Percentiles rank a stretch among this genome's conserved stretches.
Evolutionary conservation across 2,329 filamentous ascomycete genomes (phyloP).

Genomic region (Paecilomyces dactylethromorphus): DNA sequence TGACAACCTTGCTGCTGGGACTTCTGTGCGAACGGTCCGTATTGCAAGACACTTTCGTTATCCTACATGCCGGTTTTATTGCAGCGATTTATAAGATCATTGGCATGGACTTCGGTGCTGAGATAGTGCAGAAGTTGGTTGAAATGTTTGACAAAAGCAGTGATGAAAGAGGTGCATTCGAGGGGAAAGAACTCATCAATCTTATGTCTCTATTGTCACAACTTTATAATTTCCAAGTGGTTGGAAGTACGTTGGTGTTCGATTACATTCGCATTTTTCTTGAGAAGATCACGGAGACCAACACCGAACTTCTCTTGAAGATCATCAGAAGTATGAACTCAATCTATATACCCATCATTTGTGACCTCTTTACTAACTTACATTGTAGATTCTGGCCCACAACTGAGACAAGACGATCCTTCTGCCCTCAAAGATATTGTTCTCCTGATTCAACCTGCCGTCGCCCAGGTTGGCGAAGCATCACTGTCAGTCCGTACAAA

Average conservation of each 20-base stretch:
- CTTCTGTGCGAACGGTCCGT: conserved; percentile 72
- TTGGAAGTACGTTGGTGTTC: conserved; percentile 77
- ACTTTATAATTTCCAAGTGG: conserved; percentile 85
- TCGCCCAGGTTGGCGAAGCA: conserved; percentile 59
- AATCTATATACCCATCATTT: neutral
- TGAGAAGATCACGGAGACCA: conserved; percentile 67
- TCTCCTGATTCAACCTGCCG: conserved; percentile 65
- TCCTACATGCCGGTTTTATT: conserved; percentile 83
- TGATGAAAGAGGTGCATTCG: conserved; percentile 31
- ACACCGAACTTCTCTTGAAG: conserved; percentile 80
- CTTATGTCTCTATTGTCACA: conserved; percentile 76
- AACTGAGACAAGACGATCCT: conserved; percentile 83
- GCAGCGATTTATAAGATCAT: conserved; percentile 81
- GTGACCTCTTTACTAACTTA: conserved; percentile 8
- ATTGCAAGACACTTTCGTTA: conserved; percentile 81
- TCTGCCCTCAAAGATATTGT: conserved; percentile 85
- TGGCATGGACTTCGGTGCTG: conserved; percentile 83
- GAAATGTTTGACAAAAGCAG: conserved; percentile 66
- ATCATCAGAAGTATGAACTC: conserved; percentile 60
- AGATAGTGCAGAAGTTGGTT: conserved; percentile 72
- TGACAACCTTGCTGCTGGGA: conserved; percentile 72
- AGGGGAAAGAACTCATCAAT: conserved; percentile 63
- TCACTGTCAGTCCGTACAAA: conserved; percentile 81
- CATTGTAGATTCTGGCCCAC: conserved; percentile 59
- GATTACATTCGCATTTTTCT: conserved; percentile 82